Base-by-base conservation (phyloP, 2,329 filamentous ascomycete species). In the Sclerotinia borealis region DNA sequence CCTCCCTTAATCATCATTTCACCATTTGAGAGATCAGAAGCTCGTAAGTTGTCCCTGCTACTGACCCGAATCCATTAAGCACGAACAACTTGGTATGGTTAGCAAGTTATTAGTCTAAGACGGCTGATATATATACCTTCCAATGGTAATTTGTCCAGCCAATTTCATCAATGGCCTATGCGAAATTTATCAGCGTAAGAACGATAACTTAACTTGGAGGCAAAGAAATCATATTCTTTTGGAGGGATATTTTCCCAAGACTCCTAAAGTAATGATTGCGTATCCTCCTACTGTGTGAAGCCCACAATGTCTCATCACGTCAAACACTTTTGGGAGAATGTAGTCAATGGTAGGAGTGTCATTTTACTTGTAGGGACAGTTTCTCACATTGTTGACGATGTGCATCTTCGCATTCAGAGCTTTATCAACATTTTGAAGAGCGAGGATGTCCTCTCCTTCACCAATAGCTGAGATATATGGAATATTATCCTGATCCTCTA, bases 361-460 rank as follows among this genome's bases (percentile, higher is more conserved):
- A 56, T 58, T 49, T 39, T 58, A 34, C 61, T 43, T 51, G 22
- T 22, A 22, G 50, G 50, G 34, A 43, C 59, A 13, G 41, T 61
- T 61, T 63, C 81, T 75, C 69, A 85, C 85, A 73, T 90, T 82
- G 72, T 90, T 90, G 65, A 90, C 81, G 34, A 90, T 77, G 68
- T 86, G 81, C 85, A 89, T 90, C 73, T 90, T 89, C 47, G 81
- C 81, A 68, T 84, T 83, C 50, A 89, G 75, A 1, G 82, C 85
- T 5, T 84, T 83, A 70, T 89, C 86, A 34, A 83, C 75, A 69
- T 83, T 79, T 73, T 88, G 82, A 61, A 79, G 75, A 5, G 77
- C 79, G 17, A 89, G 77, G 29, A 89, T 75, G 68, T 89, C 85
- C 29, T 63, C 62, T 2, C 67, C 68, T 22, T 63, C 48, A 27